phyloP scores from a whole-genome alignment of 768 basidiomycete species.

The Leccinum sublutescens region DNA sequence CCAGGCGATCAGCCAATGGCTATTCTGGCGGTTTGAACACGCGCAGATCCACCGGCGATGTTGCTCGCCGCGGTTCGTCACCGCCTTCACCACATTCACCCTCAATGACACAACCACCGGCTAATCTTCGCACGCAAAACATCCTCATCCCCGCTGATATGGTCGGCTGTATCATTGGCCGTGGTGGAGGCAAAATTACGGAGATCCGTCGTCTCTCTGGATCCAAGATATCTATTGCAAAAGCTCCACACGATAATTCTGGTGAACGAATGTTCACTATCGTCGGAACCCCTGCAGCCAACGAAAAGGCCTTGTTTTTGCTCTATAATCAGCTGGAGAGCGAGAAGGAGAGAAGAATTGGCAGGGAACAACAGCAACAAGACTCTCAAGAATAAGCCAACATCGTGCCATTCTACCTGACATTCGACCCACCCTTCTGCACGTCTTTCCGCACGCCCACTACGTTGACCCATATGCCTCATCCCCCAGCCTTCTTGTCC shows the following conservation, averaged over 20 bases:
- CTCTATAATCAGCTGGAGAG: conserved; percentile 96
- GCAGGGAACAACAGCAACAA: conserved; percentile 78
- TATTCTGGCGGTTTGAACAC: conserved; percentile 47
- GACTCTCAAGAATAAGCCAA: conserved; percentile 51
- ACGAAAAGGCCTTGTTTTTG: conserved; percentile 96
- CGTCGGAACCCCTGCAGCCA: conserved; percentile 91
- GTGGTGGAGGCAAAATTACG: conserved; percentile 96
- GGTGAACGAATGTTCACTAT: conserved; percentile 99
- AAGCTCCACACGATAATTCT: conserved; percentile 98
- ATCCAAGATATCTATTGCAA: conserved; percentile 97
- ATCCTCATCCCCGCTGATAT: conserved; percentile 99
- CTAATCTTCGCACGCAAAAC: conserved; percentile 95
- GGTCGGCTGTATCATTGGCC: conserved; percentile 97
- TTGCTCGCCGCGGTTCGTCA: conserved; percentile 41
- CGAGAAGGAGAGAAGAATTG: conserved; percentile 92
- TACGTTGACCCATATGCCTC: conserved; percentile 24
- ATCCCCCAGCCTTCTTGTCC: conserved; percentile 29
- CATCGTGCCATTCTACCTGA: background rate
- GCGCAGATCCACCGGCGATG: conserved; percentile 68
- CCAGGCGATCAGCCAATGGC: conserved; percentile 51
- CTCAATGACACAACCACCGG: conserved; percentile 54
- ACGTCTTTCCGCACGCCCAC: conserved; percentile 15
- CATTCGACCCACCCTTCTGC: conserved; percentile 9
- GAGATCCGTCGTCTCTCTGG: conserved; percentile 98
- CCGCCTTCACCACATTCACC: conserved; percentile 38